Base-by-base conservation (phyloP, 257 asterid species). In the Nicotiana sylvestris region DNA sequence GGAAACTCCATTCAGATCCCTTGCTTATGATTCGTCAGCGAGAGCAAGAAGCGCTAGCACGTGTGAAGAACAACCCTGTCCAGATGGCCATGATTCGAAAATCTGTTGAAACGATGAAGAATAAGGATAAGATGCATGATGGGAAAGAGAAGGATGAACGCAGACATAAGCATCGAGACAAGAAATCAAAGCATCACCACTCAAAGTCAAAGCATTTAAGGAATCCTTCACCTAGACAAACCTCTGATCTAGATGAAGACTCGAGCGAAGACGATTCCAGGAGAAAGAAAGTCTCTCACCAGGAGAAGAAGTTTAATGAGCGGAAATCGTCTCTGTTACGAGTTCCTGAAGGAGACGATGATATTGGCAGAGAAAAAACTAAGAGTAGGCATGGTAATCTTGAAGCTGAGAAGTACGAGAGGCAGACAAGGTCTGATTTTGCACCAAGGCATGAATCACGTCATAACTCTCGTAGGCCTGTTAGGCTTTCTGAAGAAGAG, bases 81-180 rank as follows among this genome's bases (percentile, higher is more conserved):
- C 96, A 93, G 90, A 93, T 96, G 99, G 93, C 97, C 86, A 92
- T 93, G 98, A 96, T 96, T 83, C 98, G 97, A 32, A 91, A 96
- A 89, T 96, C 98, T 58, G 99, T 93, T 72, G 93, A 93, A 90
- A 84, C 85, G n/a, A 86, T 86, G 80, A 91, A 90, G 83, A 88
- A 80, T 81, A 89, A 88, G 88, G 87, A 77, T 64, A 88, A 78
- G 84, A 76, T 11, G 25, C 80, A 43, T 65, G 85, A 29, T 39
- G 66, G 80, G 30, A 85, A 89, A 81, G 93, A 87, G 30, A 89
- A 82, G 84, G 89, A 85, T 85, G 90, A 88, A 86, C 84, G 62
- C 37, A 87, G 79, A 78, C 85, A 83, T 85, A 91, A 81, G 43
- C 67, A 49, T 15, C 80, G 80, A 51, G 80, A 49, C 64, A 76